Evolutionary conservation across 495 filamentous ascomycete genomes (phyloP), one percentile per base, ranked within the genome.

Genomic region (Tuber borchii): DNA sequence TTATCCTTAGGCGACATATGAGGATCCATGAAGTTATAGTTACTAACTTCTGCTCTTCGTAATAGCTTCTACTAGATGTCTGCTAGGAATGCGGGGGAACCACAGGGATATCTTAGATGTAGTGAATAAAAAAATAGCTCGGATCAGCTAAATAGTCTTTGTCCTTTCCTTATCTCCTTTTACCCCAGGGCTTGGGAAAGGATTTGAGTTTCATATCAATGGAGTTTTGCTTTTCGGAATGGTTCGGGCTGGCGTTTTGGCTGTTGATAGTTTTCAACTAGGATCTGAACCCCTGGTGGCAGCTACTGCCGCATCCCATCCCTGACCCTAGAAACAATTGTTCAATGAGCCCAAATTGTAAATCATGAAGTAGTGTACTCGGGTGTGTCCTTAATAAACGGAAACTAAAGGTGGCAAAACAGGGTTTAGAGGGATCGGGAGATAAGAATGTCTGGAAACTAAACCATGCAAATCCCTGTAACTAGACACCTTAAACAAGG

Each of bases 51-150:
- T 61, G 2, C 10, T 22, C 31, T 79, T 31, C 51, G 26, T 45
- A 78, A 31, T 78, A 81, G 79, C 72, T 81, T 81, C 72, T 81
- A 81, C 65, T 81, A 81, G 56, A 34, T 65, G 26, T 26, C 56
- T 65, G 1, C 56, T 34, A 2, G 14, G 31, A 16, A 31, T 34
- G 3, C 12, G 26, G 26, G 26, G 56, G 26, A 26, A 19, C 19
- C 26, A 34, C 26, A 14, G 26, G 48, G 56, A 2, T 65, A 17
- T 65, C 56, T 65, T 65, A 10, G n/a, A 65, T 65, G 56, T 65
- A 65, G 31, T 10, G 16, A 31, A 34, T 65, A 65, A 61, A 61
- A 61, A 48, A 73, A 39, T 34, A 26, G 14, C 14, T 34, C 2
- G 56, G 48, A 65, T 65, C 26, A 17, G 26, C 56, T 65, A 34